Base-by-base conservation (phyloP, 768 basidiomycete genomes). In the Boletus sp. region DNA sequence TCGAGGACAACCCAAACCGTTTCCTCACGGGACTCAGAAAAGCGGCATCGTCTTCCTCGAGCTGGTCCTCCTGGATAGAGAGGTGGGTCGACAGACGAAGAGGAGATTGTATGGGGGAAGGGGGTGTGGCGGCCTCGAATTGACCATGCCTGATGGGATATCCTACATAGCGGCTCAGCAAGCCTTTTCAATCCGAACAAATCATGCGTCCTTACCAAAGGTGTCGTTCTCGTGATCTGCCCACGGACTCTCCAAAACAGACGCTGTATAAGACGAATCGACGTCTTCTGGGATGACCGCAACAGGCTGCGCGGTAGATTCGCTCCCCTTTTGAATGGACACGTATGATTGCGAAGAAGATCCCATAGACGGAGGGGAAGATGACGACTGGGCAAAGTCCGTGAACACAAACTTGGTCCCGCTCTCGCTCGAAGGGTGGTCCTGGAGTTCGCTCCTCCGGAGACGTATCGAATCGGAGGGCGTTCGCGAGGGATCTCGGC, bases 171-270 rank as follows among this genome's bases (percentile, higher is more conserved):
- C n/a, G 9, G 30, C 28, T 65, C 35, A 68, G 33, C n/a, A 32
- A n/a, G 4, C 14, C 5, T 4, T 17, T 7, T 8, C 15, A 14
- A n/a, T 32, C 9, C 5, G 4, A 29, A 48, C 14, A 28, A 2
- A 41, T 1, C 32, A 35, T 9, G 10, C 12, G 30, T 18, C 45
- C 60, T 40, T 36, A 71, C 70, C 70, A 60, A 71, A 71, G 15
- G 70, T 73, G 20, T 73, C 70, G 8, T 71, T 67, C 32, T 71
- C 70, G 18, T 37, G 50, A 1, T 62, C 62, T 8, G 47, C 52
- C 35, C 37, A 18, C 32, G 57, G 18, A 18, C 44, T 42, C 7
- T 61, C 65, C 46, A 65, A 14, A 15, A 59, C 33, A 8, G 72
- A 71, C n/a, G 62, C 48, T 9, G 64, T 56, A 50, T 56, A 61